phyloP scores from a whole-genome alignment of 2,329 filamentous ascomycete species.

The Stemphylium vesicarium region DNA sequence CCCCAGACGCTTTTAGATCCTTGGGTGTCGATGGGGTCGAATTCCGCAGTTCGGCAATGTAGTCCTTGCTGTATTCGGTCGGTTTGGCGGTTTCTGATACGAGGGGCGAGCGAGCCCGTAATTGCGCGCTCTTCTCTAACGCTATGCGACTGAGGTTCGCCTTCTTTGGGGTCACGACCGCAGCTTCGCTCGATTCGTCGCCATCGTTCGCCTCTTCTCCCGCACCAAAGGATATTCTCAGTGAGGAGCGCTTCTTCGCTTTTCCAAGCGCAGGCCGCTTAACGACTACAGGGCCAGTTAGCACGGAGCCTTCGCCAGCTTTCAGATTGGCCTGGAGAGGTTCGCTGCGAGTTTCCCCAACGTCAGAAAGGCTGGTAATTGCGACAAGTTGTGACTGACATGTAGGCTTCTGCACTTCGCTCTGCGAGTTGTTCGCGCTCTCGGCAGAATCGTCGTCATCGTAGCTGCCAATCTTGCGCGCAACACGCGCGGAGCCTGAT shows the following conservation, averaged over 20 bases:
- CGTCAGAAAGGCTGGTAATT: constrained; percentile 34
- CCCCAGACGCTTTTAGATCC: constrained; percentile 54
- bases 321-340: constrained; percentile 10
- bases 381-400: constrained; percentile 49
- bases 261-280: constrained; percentile 61
- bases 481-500: constrained; percentile 67
- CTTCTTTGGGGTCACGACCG: constrained; percentile 68
- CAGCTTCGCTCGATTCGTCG: constrained; percentile 56
- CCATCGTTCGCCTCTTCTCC: constrained; percentile 60
- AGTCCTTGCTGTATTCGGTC: constrained; percentile 80
- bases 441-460: constrained; percentile 58
- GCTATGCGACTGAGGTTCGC: constrained; percentile 67
- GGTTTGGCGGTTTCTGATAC: constrained; percentile 59
- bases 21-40: constrained; percentile 85
- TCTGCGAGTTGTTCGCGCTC: constrained; percentile 38
- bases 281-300: constrained; percentile 57
- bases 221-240: constrained; percentile 79
- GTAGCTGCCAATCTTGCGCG: constrained; percentile 77
- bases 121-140: constrained; percentile 69
- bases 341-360: constrained; percentile 17
- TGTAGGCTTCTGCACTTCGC: constrained; percentile 41
- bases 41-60: constrained; percentile 82
- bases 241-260: constrained; percentile 72
- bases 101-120: constrained; percentile 60
- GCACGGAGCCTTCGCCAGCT: constrained; percentile 46